Base-by-base conservation (phyloP, 192 early-diverging fungal species). In the Spizellomyces sp. region DNA sequence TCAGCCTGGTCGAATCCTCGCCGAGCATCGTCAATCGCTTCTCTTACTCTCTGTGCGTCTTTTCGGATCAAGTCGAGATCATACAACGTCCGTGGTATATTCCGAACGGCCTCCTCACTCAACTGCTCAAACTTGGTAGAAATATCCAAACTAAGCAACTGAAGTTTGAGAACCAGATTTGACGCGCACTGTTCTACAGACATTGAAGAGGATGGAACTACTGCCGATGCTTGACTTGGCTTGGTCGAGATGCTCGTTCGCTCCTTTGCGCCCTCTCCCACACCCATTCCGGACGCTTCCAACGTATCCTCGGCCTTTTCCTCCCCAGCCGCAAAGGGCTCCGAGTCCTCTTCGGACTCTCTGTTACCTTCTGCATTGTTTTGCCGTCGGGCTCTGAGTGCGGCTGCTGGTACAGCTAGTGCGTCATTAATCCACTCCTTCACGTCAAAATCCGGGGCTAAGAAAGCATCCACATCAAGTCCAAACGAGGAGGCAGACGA, bases 371-470 rank as follows among this genome's bases (percentile, higher is more conserved):
- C 27, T 36, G 27, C 27, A 36, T 36, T 36, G 27, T 3, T 36
- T 36, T 36, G 27, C 27, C 27, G 27, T 36, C 27, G 27, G 27
- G 27, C 27, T 36, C 27, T 36, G 27, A 36, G 27, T 3, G 27
- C 56, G 52, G 27, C 27, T 3, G 27, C 27, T 36, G 27, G 27
- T 36, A 3, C 27, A 6, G 70, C 64, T 1, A 90, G 69, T 0
- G 79, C 77, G 15, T 62, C 54, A 65, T 91, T 91, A 60, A 91
- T 85, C 90, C 90, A 91, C 36, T 65, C 65, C 73, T 90, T 91
- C 45, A 89, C 75, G 52, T 90, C 75, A 73, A 91, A 90, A 15
- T 85, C 82, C 48, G 58, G 56, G n/a, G 48, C 45, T 12, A 57
- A 48, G 48, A 79, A 79, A 4, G 44, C 77, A 14, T 65, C 71